Conservation (phyloP, 2,329 filamentous ascomycete species). For the Thelonectria rubi region DNA sequence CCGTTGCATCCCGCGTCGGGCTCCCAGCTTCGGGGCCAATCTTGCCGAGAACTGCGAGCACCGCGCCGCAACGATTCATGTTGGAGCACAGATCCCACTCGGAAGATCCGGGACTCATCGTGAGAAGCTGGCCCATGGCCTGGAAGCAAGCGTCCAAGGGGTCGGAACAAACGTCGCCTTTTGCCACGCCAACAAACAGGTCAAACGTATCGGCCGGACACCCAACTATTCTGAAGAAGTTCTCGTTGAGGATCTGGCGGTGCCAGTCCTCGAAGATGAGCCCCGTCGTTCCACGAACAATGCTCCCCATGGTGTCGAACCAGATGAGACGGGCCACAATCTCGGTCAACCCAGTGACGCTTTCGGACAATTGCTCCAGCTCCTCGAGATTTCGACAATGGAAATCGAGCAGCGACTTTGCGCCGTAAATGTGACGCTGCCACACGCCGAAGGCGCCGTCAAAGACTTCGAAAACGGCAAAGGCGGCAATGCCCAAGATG, state of each 20-base stretch:
- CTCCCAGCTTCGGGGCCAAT: neutral
- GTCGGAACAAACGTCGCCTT: constrained; percentile 24
- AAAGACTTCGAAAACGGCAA: constrained; percentile 55
- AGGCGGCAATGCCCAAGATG: constrained; percentile 54
- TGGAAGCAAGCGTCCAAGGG: constrained; percentile 33
- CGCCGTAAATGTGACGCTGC: constrained; percentile 52
- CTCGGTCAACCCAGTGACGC: constrained; percentile 49
- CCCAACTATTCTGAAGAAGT: constrained; percentile 50
- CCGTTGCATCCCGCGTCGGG: constrained; percentile 19
- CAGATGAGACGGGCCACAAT: constrained; percentile 52
- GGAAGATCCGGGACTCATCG: constrained; percentile 26
- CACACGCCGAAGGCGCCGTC: constrained; percentile 52
- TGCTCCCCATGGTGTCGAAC: constrained; percentile 50
- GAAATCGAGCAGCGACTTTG: constrained; percentile 51
- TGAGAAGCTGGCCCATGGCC: constrained; percentile 42
- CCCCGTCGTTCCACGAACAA: constrained; percentile 31
- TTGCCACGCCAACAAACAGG: constrained; percentile 48
- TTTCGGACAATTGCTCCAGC: constrained; percentile 45
- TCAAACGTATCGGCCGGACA: constrained; percentile 50
- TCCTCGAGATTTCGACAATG: constrained; percentile 49
- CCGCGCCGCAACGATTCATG: constrained; percentile 48
- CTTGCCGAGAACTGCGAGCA: constrained; percentile 43
- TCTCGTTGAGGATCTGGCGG: constrained; percentile 44
- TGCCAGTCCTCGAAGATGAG: constrained; percentile 55
- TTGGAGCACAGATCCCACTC: constrained; percentile 41